Conservation (phyloP, 2,329 filamentous ascomycete species). For the Alternaria triticimaculans region DNA sequence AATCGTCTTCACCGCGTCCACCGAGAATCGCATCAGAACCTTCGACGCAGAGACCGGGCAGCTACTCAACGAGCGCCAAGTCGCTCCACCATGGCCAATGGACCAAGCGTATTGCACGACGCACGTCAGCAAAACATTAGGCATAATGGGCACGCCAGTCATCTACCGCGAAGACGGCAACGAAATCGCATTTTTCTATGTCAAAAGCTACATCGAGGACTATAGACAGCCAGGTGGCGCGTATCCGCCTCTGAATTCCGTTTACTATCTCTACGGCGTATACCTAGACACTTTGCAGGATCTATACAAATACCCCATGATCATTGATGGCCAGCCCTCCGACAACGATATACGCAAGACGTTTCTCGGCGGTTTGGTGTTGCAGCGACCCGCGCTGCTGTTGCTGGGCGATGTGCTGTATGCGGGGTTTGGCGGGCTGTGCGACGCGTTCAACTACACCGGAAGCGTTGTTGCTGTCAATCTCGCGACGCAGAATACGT, state of each 20-base stretch:
- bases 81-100: slow-evolving; percentile 23
- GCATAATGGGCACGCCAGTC: slow-evolving; percentile 30
- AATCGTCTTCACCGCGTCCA: slow-evolving; percentile 27
- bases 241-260: slow-evolving; percentile 45
- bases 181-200: slow-evolving; percentile 39
- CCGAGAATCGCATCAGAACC: slow-evolving; percentile 26
- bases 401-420: slow-evolving; percentile 58
- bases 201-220: slow-evolving; percentile 36
- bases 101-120: slow-evolving; percentile 15
- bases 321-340: slow-evolving; percentile 56
- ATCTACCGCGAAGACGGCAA: slow-evolving; percentile 33
- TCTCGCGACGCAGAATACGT: slow-evolving; percentile 15
- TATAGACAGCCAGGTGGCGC: slow-evolving; percentile 33
- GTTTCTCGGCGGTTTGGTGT: slow-evolving; percentile 60
- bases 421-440: slow-evolving; percentile 63
- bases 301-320: slow-evolving; percentile 55
- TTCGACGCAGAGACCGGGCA: slow-evolving; percentile 26
- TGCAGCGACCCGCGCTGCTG: slow-evolving; percentile 59
- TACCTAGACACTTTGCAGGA: slow-evolving; percentile 50
- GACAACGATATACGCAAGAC: slow-evolving; percentile 58
- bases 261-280: slow-evolving; percentile 52
- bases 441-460: slow-evolving; percentile 64
- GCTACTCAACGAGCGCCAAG: slow-evolving; percentile 20
- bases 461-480: slow-evolving; percentile 28
- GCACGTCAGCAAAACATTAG: slow-evolving; percentile 19